Evolutionary conservation across 345 rosid genomes (phyloP).

Genomic region (Cardamine occulta): DNA sequence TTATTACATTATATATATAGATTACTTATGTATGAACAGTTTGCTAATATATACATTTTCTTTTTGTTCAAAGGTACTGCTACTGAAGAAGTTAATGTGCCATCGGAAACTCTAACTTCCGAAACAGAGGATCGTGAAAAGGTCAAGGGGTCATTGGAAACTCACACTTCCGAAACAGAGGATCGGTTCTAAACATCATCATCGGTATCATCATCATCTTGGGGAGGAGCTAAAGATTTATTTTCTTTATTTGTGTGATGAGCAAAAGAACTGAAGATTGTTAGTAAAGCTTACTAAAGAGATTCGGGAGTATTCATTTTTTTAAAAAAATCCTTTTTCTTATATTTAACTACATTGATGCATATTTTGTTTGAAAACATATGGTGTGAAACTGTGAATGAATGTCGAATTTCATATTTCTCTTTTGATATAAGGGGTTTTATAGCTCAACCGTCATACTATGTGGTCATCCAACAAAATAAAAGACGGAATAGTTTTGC

Average conservation of each 20-base stretch:
- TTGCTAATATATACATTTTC: neutral
- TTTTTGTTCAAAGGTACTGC: neutral
- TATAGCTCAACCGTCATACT: neutral
- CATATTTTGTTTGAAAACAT: neutral
- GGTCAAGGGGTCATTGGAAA: neutral
- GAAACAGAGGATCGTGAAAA: too few species aligned
- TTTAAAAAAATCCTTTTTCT: too few species aligned
- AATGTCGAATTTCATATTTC: neutral
- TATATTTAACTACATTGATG: neutral
- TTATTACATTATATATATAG: neutral
- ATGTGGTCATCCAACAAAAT: neutral
- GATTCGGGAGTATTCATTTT: neutral
- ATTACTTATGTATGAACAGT: neutral
- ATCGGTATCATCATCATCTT: neutral
- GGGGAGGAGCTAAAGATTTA: neutral
- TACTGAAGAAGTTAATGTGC: neutral
- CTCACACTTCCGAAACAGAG: neutral
- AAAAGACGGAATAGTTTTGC: neutral
- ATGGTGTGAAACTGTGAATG: neutral
- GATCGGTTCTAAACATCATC: slow-evolving; percentile 3
- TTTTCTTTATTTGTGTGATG: neutral
- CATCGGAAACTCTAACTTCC: slow-evolving; percentile 8
- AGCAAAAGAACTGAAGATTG: too few species aligned
- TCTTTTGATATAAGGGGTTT: neutral
- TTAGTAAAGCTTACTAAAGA: too few species aligned